A percentile compares a stretch with the other conserved stretches of the same genome.
Evolutionary conservation across 768 basidiomycete genomes (phyloP).

Genomic region (Tricholoma bakamatsutake): DNA sequence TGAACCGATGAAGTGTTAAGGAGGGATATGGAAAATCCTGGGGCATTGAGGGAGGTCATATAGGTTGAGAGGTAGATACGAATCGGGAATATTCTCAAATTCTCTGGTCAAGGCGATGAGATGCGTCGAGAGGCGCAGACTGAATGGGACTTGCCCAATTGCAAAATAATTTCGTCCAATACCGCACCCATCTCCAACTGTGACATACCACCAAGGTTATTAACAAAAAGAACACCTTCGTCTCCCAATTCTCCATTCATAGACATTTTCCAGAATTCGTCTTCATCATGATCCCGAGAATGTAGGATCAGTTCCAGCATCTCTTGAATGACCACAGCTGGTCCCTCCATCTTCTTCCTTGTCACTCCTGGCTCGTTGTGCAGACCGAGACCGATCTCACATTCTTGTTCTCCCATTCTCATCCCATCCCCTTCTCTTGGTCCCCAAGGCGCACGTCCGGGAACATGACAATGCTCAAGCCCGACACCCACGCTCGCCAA

Average conservation of each 20-base stretch:
- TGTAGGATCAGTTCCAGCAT: constrained; percentile 32
- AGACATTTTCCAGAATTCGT: background rate
- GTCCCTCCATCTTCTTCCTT: constrained; percentile 32
- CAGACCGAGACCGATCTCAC: constrained; percentile 48
- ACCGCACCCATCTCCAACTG: constrained; percentile 49
- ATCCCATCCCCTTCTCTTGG: constrained; percentile 13
- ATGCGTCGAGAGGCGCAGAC: background rate
- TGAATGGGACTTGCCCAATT: constrained; percentile 33
- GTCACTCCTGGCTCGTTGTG: constrained; percentile 48
- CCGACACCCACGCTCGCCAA: constrained; percentile 34
- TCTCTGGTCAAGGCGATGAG: constrained; percentile 15
- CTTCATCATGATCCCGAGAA: constrained; percentile 36
- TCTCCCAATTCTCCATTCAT: constrained; percentile 35
- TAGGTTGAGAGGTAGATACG: constrained; percentile 43
- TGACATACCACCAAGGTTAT: constrained; percentile 50
- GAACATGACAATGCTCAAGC: constrained; percentile 53
- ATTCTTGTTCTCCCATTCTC: constrained; percentile 21
- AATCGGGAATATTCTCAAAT: constrained; percentile 25
- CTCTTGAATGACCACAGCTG: constrained; percentile 21
- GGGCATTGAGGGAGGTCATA: constrained; percentile 59
- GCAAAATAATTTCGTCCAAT: constrained; percentile 34
- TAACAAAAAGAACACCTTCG: constrained; percentile 42
- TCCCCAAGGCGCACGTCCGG: constrained; percentile 27
- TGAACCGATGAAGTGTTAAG: constrained; percentile 37
- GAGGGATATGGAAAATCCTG: constrained; percentile 49